Percentiles rank a stretch among this genome's conserved stretches.
Conservation (phyloP, 2,329 filamentous ascomycete species). For the Cadophora luteo-olivacea region DNA sequence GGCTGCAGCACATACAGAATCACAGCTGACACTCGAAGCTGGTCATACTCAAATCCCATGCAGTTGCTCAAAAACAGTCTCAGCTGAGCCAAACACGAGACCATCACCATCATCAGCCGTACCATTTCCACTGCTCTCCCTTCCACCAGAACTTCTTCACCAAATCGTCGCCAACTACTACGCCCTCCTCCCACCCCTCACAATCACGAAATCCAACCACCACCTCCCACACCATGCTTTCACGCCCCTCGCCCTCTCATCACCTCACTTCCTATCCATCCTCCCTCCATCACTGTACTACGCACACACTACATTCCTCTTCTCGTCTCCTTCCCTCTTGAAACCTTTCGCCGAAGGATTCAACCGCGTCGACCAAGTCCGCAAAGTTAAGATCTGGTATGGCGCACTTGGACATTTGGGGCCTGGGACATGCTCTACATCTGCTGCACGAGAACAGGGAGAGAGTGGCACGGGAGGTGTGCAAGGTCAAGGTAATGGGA, state of each 20-base stretch:
- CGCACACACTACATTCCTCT: neutral
- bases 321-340: neutral
- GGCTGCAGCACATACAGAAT: neutral
- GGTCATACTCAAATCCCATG: neutral
- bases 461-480: neutral
- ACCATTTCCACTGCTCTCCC: neutral
- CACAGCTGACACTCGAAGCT: neutral
- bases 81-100: neutral
- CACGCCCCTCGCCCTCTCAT: conserved; percentile 8
- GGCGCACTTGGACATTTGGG: neutral
- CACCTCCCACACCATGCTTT: conserved; percentile 7
- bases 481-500: neutral
- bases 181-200: conserved; percentile 4
- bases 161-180: neutral
- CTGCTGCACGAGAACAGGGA: neutral
- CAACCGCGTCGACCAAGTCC: neutral
- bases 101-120: neutral
- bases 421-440: neutral
- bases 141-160: conserved; percentile 5
- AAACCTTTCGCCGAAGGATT: neutral
- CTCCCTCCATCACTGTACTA: conserved; percentile 9
- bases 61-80: neutral
- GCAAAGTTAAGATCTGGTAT: neutral
- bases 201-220: neutral
- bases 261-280: neutral